Evolutionary conservation across 2,329 filamentous ascomycete species (phyloP).

Genomic region (Ascochyta koolunga): DNA sequence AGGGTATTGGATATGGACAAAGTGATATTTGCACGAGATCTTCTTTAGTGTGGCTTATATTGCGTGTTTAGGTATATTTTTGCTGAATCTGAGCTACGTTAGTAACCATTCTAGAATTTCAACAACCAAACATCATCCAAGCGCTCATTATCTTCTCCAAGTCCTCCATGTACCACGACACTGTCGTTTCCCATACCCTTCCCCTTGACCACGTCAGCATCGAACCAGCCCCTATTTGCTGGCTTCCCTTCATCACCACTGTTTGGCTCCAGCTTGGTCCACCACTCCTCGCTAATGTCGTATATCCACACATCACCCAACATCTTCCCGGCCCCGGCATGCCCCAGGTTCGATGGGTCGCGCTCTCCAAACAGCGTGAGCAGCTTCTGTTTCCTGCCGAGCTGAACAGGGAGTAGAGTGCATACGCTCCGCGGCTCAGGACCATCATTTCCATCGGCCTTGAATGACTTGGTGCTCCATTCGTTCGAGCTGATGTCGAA

Average conservation of each 20-base stretch:
- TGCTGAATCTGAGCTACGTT: too few species aligned
- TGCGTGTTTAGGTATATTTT: too few species aligned
- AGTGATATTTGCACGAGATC: too few species aligned
- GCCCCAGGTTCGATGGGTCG: conserved; percentile 58
- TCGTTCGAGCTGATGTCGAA: conserved; percentile 48
- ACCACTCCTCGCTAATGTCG: conserved; percentile 44
- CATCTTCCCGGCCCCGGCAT: conserved; percentile 64
- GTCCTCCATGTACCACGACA: conserved; percentile 57
- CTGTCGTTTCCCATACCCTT: conserved; percentile 35
- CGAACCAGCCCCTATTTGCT: conserved; percentile 60
- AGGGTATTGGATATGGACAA: too few species aligned
- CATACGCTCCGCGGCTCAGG: conserved; percentile 59
- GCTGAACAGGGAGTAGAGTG: conserved; percentile 50
- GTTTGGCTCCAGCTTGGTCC: conserved; percentile 36
- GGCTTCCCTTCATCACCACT: conserved; percentile 41
- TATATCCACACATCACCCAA: conserved; percentile 59
- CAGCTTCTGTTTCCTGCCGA: conserved; percentile 48
- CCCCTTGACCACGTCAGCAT: conserved; percentile 52
- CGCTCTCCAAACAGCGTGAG: conserved; percentile 62
- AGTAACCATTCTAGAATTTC: conserved; percentile 39
- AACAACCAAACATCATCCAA: conserved; percentile 58
- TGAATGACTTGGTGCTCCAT: conserved; percentile 51
- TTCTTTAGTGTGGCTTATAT: too few species aligned
- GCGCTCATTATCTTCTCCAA: conserved; percentile 60
- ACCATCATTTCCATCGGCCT: conserved; percentile 53